These are phyloP conservation scores for Exophiala spinifera DNA, from an alignment of 2,329 filamentous ascomycete genomes.

Conservation along the genomic window DNA sequence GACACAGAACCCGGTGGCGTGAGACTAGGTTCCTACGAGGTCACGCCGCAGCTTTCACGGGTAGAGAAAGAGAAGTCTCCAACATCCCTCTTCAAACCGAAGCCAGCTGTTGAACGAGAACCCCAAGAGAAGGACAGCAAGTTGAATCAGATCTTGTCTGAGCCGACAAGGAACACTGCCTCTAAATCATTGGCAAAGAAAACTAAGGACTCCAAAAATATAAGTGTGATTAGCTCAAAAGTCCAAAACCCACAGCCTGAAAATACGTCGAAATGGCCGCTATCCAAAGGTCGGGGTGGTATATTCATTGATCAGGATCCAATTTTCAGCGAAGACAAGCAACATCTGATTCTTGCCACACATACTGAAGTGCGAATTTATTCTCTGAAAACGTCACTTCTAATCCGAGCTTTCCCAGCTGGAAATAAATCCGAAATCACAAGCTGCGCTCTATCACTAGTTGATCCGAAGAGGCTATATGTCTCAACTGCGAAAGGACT, in stretches of 20 bases:
- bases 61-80: neutral
- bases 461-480: conserved; percentile 52
- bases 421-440: conserved; percentile 47
- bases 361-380: conserved; percentile 76
- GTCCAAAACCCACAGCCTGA: neutral
- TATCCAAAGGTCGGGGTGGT: conserved; percentile 53
- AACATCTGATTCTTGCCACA: conserved; percentile 71
- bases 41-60: neutral
- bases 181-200: neutral
- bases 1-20: neutral
- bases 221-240: neutral
- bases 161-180: neutral
- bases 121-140: neutral
- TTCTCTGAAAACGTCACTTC: conserved; percentile 74
- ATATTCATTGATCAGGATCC: conserved; percentile 56
- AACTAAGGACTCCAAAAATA: conserved; percentile 4
- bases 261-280: conserved; percentile 38
- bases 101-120: neutral
- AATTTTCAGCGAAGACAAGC: conserved; percentile 56
- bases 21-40: neutral
- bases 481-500: conserved; percentile 51
- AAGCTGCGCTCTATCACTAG: conserved; percentile 51
- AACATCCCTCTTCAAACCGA: neutral
- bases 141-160: conserved; percentile 7
- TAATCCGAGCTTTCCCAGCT: conserved; percentile 68